Evolutionary conservation across 768 basidiomycete genomes (phyloP), one percentile per base, ranked within the genome.

Genomic region (Thelephora aurantiotincta): DNA sequence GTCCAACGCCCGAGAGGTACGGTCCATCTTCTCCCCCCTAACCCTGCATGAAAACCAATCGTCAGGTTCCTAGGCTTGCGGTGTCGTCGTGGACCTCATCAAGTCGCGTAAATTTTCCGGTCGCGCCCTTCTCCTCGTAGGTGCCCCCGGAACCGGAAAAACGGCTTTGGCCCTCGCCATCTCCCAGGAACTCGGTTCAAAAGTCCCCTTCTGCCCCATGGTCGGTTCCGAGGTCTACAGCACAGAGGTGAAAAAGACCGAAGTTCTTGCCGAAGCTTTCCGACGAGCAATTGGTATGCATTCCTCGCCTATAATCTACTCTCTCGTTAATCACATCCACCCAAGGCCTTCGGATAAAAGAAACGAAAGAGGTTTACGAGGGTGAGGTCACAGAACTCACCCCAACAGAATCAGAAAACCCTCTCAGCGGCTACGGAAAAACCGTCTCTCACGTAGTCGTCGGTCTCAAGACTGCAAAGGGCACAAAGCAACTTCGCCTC

Each of bases 151-250:
- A 13, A 99, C 96, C 2, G 94, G 96, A 11, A 99, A 99, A 68
- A 99, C 96, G 0, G 96, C 96, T 0, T 76, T 98, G 22, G 93
- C 96, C 1, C 65, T 98, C n/a, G 96, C 91, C 0, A 77, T 98
- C 22, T 83, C 91, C 5, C 93, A 97, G 50, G 96, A 98, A 57
- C 74, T 99, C 0, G 96, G 96, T 0, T 67, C 75, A 18, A 96
- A 96, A 58, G 93, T 97, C 1, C 96, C 96, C 0, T 98, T 99
- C 61, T 97, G 94, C 62, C 91, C 92, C 4, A 97, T 97, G 90
- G 96, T 98, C 37, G 96, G 96, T 0, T 85, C 82, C 16, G 96
- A 99, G 65, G 96, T 98, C 51, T 98, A 96, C 60, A 88, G 82
- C 35, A 80, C 87, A 2, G 94, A 98, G 64, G 92, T 99, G 48